Evolutionary conservation across 345 rosid species (phyloP).

Genomic region (Boechera stricta): DNA sequence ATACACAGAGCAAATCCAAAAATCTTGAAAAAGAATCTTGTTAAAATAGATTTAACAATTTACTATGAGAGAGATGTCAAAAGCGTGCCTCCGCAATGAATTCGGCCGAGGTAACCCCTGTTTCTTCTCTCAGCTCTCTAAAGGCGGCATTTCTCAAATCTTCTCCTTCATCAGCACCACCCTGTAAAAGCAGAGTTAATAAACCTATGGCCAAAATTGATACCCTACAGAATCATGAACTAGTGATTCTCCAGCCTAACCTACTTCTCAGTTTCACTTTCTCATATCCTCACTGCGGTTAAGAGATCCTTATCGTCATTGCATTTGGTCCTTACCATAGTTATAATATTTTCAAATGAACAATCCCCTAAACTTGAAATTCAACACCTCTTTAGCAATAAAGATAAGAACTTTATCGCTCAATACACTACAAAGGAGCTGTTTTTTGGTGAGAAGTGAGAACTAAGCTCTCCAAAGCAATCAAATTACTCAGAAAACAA

Average conservation of each 20-base stretch:
- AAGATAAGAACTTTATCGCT: background rate
- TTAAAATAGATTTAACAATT: slow-evolving; percentile 25
- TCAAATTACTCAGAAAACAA: background rate
- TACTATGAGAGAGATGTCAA: slow-evolving; percentile 38
- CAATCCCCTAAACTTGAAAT: background rate
- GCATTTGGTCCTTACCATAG: slow-evolving; percentile 20
- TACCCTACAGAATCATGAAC: background rate
- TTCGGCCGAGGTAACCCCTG: slow-evolving; percentile 75
- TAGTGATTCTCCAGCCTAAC: background rate
- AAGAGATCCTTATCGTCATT: background rate
- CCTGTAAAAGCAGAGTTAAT: slow-evolving; percentile 44
- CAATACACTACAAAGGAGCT: background rate
- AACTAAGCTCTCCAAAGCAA: slow-evolving; percentile 9
- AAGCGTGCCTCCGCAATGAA: slow-evolving; percentile 72
- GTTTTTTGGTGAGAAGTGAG: slow-evolving; percentile 2
- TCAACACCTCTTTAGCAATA: background rate
- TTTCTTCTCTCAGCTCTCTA: slow-evolving; percentile 83
- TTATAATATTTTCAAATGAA: background rate
- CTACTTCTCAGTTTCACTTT: background rate
- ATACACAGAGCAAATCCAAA: slow-evolving; percentile 9
- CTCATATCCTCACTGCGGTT: slow-evolving; percentile 1
- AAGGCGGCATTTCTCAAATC: slow-evolving; percentile 71
- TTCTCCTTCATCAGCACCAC: slow-evolving; percentile 77
- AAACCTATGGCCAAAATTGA: background rate
- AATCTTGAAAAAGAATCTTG: background rate